Base-by-base conservation (phyloP, 2,329 filamentous ascomycete genomes). In the Xylaria multiplex region DNA sequence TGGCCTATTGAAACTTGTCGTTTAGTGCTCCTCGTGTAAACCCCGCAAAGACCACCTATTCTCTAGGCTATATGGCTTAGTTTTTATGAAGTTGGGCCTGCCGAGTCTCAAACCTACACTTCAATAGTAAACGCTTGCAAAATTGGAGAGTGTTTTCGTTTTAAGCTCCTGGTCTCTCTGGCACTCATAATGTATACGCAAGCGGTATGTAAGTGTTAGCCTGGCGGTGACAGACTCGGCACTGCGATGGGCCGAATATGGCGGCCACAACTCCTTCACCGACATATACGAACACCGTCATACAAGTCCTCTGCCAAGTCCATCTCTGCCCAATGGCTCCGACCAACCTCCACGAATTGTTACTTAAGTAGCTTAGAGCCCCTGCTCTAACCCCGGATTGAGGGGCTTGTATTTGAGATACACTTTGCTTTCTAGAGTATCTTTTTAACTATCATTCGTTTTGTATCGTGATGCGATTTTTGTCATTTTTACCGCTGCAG, bases 401-500 rank as follows among this genome's bases (percentile, higher is more conserved):
- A 35, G 35, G 49, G 19, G 9, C 16, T 4, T 37, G 13, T 27
- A 14, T 22, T 30, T 24, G 24, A 43, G 48, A 40, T 27, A 52
- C 42, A 46, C 24, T 14, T 35, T n/a, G 27, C 16, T 11, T 32
- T 30, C 16, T 16, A 58, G 22, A 37, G 27, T n/a, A 27, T 24
- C 43, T 50, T 55, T n/a, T 59, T 19, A 19, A 52, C 53, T 5
- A 45, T 40, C 42, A 7, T n/a, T 53, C 22, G 35, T 62, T 45
- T 32, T 32, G n/a, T 55, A 62, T 64, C 61, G 48, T 40, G 49
- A 75, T 73, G 74, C 58, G 70, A 62, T 67, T 63, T 7, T 61
- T 58, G 22, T 62, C 64, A n/a, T 53, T 55, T 27, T 62, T 64
- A 46, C 54, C 52, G 30, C 49, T 71, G 27, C 62, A 67, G 30